A percentile compares a stretch with the other conserved stretches of the same genome.
These are phyloP conservation scores for Tetrahymena malaccensis DNA, from an alignment of 73 alveolate genomes.

Conservation along the genomic window DNA sequence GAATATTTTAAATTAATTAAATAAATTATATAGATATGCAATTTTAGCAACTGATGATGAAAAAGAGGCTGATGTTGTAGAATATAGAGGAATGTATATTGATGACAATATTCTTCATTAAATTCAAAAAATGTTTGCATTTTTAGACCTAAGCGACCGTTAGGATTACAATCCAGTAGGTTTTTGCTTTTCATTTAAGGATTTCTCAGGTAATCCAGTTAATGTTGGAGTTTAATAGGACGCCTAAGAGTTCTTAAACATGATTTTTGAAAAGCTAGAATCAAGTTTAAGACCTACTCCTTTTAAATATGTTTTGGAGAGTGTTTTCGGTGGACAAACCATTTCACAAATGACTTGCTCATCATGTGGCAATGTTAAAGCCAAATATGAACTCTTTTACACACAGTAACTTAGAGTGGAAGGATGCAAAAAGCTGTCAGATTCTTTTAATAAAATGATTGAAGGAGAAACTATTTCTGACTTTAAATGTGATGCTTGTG, in stretches of 20 bases:
- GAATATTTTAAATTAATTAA: neutral
- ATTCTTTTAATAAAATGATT: slow-evolving; percentile 76
- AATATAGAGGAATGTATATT: slow-evolving; percentile 40
- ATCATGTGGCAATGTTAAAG: slow-evolving; percentile 69
- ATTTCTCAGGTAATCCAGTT: slow-evolving; percentile 93
- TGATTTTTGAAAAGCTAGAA: slow-evolving; percentile 93
- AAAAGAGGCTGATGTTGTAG: slow-evolving; percentile 36
- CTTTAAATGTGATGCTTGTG: slow-evolving; percentile 86
- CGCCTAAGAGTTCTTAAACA: slow-evolving; percentile 91
- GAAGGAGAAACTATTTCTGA: slow-evolving; percentile 87
- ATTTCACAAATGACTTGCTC: slow-evolving; percentile 79
- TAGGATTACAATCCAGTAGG: slow-evolving; percentile 85
- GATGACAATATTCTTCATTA: slow-evolving; percentile 95
- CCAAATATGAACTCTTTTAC: slow-evolving; percentile 79
- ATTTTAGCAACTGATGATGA: slow-evolving; percentile 77
- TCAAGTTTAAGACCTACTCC: slow-evolving; percentile 73
- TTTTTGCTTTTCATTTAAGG: slow-evolving; percentile 90
- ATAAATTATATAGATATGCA: slow-evolving; percentile 50
- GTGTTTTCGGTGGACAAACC: slow-evolving; percentile 94
- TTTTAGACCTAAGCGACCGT: slow-evolving; percentile 83
- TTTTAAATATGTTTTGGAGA: slow-evolving; percentile 74
- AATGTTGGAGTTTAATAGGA: slow-evolving; percentile 86
- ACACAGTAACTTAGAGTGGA: slow-evolving; percentile 80
- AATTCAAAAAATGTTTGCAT: slow-evolving; percentile 85
- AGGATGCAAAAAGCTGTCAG: slow-evolving; percentile 75